Percentiles rank a stretch among this genome's conserved stretches.
Evolutionary conservation across 805 yeast genomes (phyloP).

Genomic region (Candida dendrica): DNA sequence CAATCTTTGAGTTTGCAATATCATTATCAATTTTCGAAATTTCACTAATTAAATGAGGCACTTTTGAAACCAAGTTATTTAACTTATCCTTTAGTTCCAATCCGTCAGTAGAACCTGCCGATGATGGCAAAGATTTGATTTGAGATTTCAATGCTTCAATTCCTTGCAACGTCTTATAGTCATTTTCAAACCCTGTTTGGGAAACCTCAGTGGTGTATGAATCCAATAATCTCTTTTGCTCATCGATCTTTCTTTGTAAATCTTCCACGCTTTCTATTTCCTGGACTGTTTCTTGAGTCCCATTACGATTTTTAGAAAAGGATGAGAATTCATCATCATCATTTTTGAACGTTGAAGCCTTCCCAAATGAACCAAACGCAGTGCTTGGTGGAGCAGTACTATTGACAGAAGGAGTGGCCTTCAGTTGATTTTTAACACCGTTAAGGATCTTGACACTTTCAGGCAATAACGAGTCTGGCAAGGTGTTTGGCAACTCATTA

Average conservation of each 20-base stretch:
- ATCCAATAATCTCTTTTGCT: constrained; percentile 62
- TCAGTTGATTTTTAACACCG: constrained; percentile 53
- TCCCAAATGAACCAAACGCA: constrained; percentile 6
- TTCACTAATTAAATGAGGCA: constrained; percentile 62
- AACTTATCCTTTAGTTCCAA: constrained; percentile 47
- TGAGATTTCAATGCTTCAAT: constrained; percentile 60
- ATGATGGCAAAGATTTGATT: constrained; percentile 39
- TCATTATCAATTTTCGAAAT: constrained; percentile 61
- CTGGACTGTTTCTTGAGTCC: constrained; percentile 10
- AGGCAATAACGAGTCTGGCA: constrained; percentile 88
- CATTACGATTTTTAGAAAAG: constrained; percentile 57
- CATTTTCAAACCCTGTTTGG: constrained; percentile 27
- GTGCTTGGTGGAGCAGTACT: constrained; percentile 4
- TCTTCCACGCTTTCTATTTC: constrained; percentile 33
- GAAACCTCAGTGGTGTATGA: constrained; percentile 59
- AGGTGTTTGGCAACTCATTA: constrained; percentile 66
- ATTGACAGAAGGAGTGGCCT: not conserved
- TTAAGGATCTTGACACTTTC: constrained; percentile 73
- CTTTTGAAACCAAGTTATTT: constrained; percentile 56
- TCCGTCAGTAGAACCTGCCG: constrained; percentile 27
- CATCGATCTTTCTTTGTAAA: constrained; percentile 59
- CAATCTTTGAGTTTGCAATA: constrained; percentile 60
- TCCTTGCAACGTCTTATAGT: constrained; percentile 37
- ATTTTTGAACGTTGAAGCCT: constrained; percentile 45
- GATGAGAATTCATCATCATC: constrained; percentile 67